Evolutionary conservation across 148 eudicot genomes (phyloP), one percentile per base, ranked within the genome.

Genomic region (Nyssa sinensis): DNA sequence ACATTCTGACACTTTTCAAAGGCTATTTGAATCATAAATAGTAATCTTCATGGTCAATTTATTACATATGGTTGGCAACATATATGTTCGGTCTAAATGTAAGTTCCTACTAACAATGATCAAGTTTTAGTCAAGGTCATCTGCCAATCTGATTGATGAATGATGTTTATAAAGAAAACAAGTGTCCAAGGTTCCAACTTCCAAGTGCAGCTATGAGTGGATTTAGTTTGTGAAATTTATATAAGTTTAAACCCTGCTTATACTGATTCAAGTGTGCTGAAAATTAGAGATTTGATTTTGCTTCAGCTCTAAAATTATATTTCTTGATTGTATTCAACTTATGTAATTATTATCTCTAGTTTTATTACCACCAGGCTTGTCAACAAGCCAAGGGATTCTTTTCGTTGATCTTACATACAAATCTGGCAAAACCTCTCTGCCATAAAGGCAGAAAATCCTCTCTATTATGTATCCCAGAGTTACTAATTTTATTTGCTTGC

Each of bases 371-470:
- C 10, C 5, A 25, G 57, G 58, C 57, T 41, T 25, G 27, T 16
- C 11, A 27, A 68, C 31, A 67, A 32, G 28, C n/a, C 21, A 49
- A 47, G 55, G 55, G 12, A 37, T 41, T 37, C 23, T 41, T 68
- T 32, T 49, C 49, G 5, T 55, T 37, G 17, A 24, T 35, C 55
- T 44, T 66, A 21, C 64, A 53, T 27, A 27, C 47, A 57, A 16
- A 67, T 66, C 63, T 75, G 28, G 16, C 55, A 35, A 35, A n/a
- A 31, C n/a, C 29, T 55, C 74, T 70, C 24, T 34, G 27, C 32
- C 29, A 3, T 62, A 73, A n/a, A 31, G 23, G 17, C 21, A 59
- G 28, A 67, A 9, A 6, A 23, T 39, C 4, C 39, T n/a, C n/a
- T 61, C 71, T 31, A 39, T 55, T 13, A 23, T 33, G 31, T 16